phyloP scores from a whole-genome alignment of 441 rosid genomes.

The Croton laevigatus region DNA sequence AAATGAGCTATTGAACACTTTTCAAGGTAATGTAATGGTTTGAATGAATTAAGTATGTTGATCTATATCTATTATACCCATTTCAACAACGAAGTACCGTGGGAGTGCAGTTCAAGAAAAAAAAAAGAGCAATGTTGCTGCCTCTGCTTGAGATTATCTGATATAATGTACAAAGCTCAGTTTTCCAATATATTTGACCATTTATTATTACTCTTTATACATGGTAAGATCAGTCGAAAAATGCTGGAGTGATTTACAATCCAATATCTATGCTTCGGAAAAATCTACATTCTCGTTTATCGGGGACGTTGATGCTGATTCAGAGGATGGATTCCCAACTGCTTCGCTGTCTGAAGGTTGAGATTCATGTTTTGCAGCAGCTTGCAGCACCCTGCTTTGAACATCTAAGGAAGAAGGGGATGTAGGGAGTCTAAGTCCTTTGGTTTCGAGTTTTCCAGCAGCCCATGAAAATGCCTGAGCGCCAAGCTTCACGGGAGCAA shows the following conservation, averaged over 20 bases:
- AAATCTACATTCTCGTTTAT: constrained; percentile 46
- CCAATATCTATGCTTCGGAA: constrained; percentile 45
- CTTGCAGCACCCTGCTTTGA: constrained; percentile 80
- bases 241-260: background rate
- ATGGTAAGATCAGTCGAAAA: constrained; percentile 4
- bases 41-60: constrained; percentile 1
- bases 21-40: background rate
- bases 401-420: constrained; percentile 90
- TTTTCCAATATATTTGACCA: constrained; percentile 10
- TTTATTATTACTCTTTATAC: constrained; percentile 9
- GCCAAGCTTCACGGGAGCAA: constrained; percentile 62
- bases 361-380: constrained; percentile 93
- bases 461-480: constrained; percentile 85
- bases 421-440: constrained; percentile 75
- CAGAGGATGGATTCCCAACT: constrained; percentile 38
- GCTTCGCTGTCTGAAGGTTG: constrained; percentile 65
- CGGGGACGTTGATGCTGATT: constrained; percentile 23
- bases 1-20: background rate
- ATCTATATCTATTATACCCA: background rate
- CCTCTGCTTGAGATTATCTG: background rate
- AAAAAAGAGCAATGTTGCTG: constrained; percentile 9
- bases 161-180: constrained; percentile 1
- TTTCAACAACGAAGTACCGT: background rate
- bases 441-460: constrained; percentile 76
- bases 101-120: background rate